These are phyloP conservation scores for Glycine latifolia DNA, from an alignment of 306 rosid species.

Conservation along the genomic window DNA sequence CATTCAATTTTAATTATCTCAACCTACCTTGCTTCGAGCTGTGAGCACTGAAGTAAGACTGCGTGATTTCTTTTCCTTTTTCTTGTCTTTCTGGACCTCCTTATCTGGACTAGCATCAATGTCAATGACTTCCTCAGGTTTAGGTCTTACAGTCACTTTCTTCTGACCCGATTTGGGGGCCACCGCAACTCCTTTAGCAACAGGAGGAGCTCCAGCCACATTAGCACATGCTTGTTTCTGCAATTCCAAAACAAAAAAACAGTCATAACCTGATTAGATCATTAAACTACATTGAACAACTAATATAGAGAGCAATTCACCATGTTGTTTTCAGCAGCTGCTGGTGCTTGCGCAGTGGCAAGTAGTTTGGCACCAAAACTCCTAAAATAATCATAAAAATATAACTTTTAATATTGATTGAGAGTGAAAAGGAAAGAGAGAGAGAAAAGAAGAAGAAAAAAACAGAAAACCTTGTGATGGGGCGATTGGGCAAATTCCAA, in stretches of 20 bases:
- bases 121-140: conserved; percentile 51
- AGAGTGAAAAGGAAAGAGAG: neutral
- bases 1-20: neutral
- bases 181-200: conserved; percentile 47
- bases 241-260: neutral
- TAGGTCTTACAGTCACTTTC: conserved; percentile 56
- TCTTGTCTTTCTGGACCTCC: conserved; percentile 55
- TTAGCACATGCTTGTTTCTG: conserved; percentile 69
- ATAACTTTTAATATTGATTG: neutral
- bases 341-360: conserved; percentile 86
- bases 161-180: conserved; percentile 58
- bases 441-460: neutral
- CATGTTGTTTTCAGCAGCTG: conserved; percentile 69
- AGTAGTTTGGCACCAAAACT: conserved; percentile 86
- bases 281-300: too few species aligned
- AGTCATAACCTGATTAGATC: neutral
- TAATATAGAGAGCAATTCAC: conserved; percentile 31
- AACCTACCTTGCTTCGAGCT: conserved; percentile 85
- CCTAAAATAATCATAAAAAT: conserved; percentile 50
- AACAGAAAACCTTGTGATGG: conserved; percentile 70
- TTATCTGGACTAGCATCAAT: conserved; percentile 54
- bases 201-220: conserved; percentile 52
- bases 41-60: conserved; percentile 76
- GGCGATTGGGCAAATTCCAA: conserved; percentile 68
- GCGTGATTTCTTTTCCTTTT: conserved; percentile 65